phyloP scores from a whole-genome alignment of 2,329 filamentous ascomycete species.

The Xylaria polymorpha region DNA sequence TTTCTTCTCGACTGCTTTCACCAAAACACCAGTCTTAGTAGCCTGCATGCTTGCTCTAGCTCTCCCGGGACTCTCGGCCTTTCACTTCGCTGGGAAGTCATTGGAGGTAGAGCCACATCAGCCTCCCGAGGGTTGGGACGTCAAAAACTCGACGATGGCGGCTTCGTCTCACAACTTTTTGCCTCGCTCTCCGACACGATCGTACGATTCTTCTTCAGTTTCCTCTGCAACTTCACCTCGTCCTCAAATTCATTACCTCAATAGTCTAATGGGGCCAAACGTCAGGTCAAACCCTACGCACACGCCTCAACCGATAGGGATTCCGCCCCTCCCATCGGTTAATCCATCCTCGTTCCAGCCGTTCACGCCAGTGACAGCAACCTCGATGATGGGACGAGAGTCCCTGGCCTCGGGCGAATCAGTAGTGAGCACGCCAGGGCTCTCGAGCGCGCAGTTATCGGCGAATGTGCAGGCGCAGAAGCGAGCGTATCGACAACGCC shows the following conservation, averaged over 20 bases:
- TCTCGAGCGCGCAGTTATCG: conserved; percentile 53
- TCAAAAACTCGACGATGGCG: conserved; percentile 60
- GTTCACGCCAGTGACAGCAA: conserved; percentile 63
- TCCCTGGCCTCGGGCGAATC: conserved; percentile 70
- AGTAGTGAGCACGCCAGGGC: conserved; percentile 65
- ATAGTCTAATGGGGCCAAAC: conserved; percentile 64
- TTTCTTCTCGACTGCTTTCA: conserved; percentile 42
- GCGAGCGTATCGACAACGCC: conserved; percentile 90
- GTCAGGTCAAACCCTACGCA: conserved; percentile 62
- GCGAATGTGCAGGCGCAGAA: conserved; percentile 80
- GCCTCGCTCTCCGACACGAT: conserved; percentile 70
- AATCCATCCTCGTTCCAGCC: conserved; percentile 61
- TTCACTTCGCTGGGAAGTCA: conserved; percentile 54
- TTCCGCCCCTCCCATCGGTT: conserved; percentile 62
- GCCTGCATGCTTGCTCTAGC: conserved; percentile 56
- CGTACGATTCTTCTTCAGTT: conserved; percentile 73
- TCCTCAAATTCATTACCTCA: conserved; percentile 63
- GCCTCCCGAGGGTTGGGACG: conserved; percentile 50
- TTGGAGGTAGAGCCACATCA: conserved; percentile 53
- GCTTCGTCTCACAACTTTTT: conserved; percentile 67
- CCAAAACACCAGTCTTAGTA: conserved; percentile 41
- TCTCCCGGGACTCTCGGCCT: conserved; percentile 53
- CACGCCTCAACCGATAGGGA: conserved; percentile 64
- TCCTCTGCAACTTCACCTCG: conserved; percentile 71
- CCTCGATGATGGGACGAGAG: conserved; percentile 66